A percentile compares a stretch with the other conserved stretches of the same genome.
Conservation (phyloP, 2,329 filamentous ascomycete genomes). For the Ramichloridium luteum region DNA sequence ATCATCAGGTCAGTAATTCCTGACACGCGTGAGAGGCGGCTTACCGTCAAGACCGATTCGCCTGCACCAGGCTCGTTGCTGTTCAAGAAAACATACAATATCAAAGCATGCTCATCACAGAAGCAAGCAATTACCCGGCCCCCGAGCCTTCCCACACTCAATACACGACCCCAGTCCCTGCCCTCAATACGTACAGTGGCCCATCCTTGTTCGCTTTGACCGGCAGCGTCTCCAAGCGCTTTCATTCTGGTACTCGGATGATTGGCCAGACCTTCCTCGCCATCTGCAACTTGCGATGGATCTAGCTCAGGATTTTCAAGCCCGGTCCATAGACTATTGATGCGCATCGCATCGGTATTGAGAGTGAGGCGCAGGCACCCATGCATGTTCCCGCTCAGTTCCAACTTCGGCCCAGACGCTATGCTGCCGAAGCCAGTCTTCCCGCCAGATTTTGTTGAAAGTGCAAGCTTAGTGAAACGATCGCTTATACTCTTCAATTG, state of each 20-base stretch:
- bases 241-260: conserved; percentile 74
- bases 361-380: conserved; percentile 71
- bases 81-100: conserved; percentile 70
- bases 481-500: conserved; percentile 92
- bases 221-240: conserved; percentile 40
- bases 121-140: conserved; percentile 90
- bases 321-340: conserved; percentile 73
- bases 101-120: conserved; percentile 64
- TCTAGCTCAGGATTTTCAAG: conserved; percentile 82
- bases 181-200: conserved; percentile 84
- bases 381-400: conserved; percentile 89
- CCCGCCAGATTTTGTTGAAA: conserved; percentile 26
- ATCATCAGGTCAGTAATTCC: too few species aligned
- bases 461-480: conserved; percentile 78
- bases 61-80: conserved; percentile 57
- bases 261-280: conserved; percentile 55
- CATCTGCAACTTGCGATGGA: conserved; percentile 55
- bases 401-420: conserved; percentile 50
- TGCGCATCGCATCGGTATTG: conserved; percentile 69
- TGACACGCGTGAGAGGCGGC: too few species aligned
- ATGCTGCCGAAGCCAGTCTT: conserved; percentile 25
- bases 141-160: conserved; percentile 81
- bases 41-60: conserved; percentile 64
- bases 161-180: conserved; percentile 84
- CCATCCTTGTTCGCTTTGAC: conserved; percentile 70